Percentiles rank a stretch among this genome's conserved stretches.
Evolutionary conservation across 257 asterid genomes (phyloP).

Genomic region (Nicotiana noctiflora): DNA sequence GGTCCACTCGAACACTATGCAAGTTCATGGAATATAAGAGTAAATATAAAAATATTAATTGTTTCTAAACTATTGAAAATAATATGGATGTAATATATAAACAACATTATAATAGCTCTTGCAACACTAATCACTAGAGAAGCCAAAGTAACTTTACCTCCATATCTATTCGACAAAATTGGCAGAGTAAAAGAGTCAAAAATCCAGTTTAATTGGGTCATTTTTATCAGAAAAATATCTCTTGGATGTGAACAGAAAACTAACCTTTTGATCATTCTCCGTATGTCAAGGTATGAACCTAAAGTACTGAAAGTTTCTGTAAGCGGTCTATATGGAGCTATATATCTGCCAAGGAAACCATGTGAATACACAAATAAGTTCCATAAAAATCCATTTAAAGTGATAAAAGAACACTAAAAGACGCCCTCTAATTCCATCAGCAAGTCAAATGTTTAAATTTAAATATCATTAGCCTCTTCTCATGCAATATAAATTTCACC

Average conservation of each 20-base stretch:
- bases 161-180: constrained; percentile 33
- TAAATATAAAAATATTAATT: no score
- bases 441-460: not conserved
- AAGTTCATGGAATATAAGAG: no score
- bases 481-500: not conserved
- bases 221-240: not conserved
- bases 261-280: constrained; percentile 84
- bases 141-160: no score
- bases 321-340: not conserved
- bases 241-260: not conserved
- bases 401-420: not conserved
- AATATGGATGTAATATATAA: no score
- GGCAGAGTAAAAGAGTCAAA: not conserved
- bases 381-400: not conserved
- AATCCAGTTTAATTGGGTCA: not conserved
- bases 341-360: not conserved
- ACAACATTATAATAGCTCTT: no score
- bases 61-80: no score
- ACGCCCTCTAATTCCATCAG: not conserved
- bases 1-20: no score
- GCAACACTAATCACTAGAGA: no score
- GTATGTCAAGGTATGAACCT: constrained; percentile 19
- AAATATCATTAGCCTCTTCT: not conserved
- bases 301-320: constrained; percentile 9
- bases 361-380: not conserved